Percentiles rank a stretch among this genome's conserved stretches.
These are phyloP conservation scores for Magnaporthiopsis rhizophila DNA, from an alignment of 2,329 filamentous ascomycete species.

Conservation along the genomic window DNA sequence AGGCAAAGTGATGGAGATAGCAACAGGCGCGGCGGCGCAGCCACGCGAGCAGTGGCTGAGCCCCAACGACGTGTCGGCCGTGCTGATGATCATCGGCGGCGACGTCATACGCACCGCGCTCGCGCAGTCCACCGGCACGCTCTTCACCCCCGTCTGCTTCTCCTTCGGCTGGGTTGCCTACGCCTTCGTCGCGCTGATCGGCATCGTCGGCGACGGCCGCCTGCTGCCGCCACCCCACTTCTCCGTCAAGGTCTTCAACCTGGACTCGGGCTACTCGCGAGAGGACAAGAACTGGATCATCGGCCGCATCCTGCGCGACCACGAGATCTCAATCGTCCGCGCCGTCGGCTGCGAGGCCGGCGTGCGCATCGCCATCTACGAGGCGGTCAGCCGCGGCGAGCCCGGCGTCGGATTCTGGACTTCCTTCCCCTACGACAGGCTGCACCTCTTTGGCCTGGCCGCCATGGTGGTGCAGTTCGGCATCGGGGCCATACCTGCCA, in stretches of 20 bases:
- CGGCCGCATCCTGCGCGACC: constrained; percentile 10
- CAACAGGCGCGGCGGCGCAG: not conserved
- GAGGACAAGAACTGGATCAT: constrained; percentile 14
- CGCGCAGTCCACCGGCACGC: constrained; percentile 12
- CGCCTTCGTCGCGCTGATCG: constrained; percentile 12
- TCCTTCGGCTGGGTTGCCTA: constrained; percentile 18
- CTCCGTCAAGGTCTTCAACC: constrained; percentile 17
- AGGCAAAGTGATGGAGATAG: not conserved
- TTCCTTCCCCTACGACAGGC: constrained; percentile 10
- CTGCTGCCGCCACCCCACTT: constrained; percentile 14
- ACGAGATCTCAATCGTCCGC: constrained; percentile 1
- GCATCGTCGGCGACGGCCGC: constrained; percentile 14
- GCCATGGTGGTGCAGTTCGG: constrained; percentile 23
- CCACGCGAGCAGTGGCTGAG: not conserved
- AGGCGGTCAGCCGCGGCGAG: constrained; percentile 7
- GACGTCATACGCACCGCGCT: constrained; percentile 15
- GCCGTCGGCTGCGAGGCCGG: constrained; percentile 5
- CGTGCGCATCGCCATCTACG: constrained; percentile 18
- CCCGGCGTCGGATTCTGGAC: not conserved
- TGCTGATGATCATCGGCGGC: constrained; percentile 16
- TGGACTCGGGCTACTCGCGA: constrained; percentile 13
- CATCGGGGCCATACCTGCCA: constrained; percentile 26
- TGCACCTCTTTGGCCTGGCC: constrained; percentile 15
- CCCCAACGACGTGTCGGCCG: constrained; percentile 8
- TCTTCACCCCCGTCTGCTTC: constrained; percentile 16